Evolutionary conservation across 2,329 filamentous ascomycete genomes (phyloP).

Genomic region (Dichotomopilus funicola): DNA sequence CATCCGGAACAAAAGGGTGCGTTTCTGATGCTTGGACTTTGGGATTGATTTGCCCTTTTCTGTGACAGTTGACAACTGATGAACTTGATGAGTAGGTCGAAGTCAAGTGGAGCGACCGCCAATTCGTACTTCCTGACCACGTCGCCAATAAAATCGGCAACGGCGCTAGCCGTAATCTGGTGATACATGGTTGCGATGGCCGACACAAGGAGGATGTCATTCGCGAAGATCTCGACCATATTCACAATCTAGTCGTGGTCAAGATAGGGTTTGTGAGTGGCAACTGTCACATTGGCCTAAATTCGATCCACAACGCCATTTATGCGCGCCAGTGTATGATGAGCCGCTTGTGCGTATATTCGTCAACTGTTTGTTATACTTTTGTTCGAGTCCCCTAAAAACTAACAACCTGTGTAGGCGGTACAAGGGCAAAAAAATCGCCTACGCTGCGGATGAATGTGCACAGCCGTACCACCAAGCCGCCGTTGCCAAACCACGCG

Average conservation of each 20-base stretch:
- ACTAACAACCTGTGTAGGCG: conserved; percentile 35
- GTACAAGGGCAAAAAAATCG: conserved; percentile 66
- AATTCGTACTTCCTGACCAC: conserved; percentile 59
- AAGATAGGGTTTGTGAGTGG: conserved; percentile 52
- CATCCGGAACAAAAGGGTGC: conserved; percentile 60
- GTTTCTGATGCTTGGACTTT: conserved; percentile 22
- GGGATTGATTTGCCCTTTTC: neutral
- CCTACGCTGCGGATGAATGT: conserved; percentile 69
- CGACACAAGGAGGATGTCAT: conserved; percentile 58
- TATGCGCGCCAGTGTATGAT: conserved; percentile 76
- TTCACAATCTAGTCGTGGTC: conserved; percentile 70
- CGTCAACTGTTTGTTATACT: no score
- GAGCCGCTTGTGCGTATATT: conserved; percentile 43
- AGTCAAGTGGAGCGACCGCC: conserved; percentile 63
- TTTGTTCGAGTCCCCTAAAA: no score
- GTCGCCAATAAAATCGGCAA: conserved; percentile 56
- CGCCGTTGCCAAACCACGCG: conserved; percentile 20
- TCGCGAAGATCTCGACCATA: conserved; percentile 71
- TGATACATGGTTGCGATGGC: conserved; percentile 54
- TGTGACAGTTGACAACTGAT: neutral
- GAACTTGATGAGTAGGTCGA: conserved; percentile 45
- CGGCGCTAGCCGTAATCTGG: conserved; percentile 67
- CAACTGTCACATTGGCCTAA: conserved; percentile 65
- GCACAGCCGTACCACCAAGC: conserved; percentile 45
- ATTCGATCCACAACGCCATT: conserved; percentile 68